Evolutionary conservation across 345 rosid genomes (phyloP).

Genomic region (Hirschfeldia incana): DNA sequence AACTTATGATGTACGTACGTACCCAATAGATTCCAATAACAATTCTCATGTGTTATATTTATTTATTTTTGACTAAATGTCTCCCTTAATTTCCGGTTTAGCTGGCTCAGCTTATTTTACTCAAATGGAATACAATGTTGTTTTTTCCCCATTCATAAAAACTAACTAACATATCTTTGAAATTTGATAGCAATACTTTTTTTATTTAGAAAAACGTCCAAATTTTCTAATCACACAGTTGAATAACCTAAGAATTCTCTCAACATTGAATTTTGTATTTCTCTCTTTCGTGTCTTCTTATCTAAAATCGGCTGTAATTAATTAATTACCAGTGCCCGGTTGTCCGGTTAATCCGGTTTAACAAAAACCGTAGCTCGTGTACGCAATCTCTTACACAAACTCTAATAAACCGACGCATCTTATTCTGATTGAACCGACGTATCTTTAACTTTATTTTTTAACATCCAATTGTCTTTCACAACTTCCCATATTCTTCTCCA

Average conservation of each 20-base stretch:
- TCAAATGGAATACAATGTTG: neutral
- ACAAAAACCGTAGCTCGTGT: neutral
- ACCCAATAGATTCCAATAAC: neutral
- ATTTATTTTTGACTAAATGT: neutral
- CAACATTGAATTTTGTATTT: neutral
- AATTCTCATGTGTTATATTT: neutral
- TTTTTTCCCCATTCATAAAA: no score
- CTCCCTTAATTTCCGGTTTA: neutral
- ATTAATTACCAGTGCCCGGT: neutral
- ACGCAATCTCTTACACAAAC: constrained; percentile 1
- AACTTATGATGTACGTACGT: neutral
- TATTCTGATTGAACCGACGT: constrained; percentile 20
- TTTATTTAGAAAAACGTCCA: neutral
- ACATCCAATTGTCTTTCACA: constrained; percentile 19
- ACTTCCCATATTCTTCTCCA: constrained; percentile 41
- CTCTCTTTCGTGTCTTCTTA: neutral
- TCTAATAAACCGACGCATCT: constrained; percentile 23
- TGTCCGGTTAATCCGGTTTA: neutral
- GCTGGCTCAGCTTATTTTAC: neutral
- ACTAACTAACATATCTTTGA: neutral
- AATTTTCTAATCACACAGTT: neutral
- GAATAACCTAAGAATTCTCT: neutral
- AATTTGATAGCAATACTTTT: neutral
- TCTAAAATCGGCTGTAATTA: neutral
- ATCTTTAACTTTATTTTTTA: neutral